Conservation (phyloP, 371 early-diverging fungal genomes). For the Apophysomyces trapeziformis region DNA sequence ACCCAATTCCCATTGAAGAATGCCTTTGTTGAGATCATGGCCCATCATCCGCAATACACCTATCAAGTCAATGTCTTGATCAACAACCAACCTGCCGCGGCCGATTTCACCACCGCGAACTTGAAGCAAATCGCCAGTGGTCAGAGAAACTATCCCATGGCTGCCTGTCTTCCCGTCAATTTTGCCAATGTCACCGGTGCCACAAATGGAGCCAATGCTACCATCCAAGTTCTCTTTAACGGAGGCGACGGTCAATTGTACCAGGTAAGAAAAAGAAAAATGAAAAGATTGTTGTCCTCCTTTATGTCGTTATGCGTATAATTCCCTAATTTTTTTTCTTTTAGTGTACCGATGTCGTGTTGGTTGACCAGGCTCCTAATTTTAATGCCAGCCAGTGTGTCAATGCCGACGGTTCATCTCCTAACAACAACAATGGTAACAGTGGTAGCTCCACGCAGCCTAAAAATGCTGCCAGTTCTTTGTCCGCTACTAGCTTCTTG, state of each 20-base stretch:
- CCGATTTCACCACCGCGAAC: conserved; percentile 32
- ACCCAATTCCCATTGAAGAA: conserved; percentile 50
- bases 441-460: not conserved
- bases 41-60: conserved; percentile 48
- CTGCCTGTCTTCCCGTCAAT: conserved; percentile 50
- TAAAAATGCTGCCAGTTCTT: not conserved
- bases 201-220: conserved; percentile 53
- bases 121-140: conserved; percentile 30
- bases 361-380: conserved; percentile 36
- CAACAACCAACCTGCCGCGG: conserved; percentile 45
- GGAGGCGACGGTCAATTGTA: conserved; percentile 64
- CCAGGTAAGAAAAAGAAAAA: conserved; percentile 37
- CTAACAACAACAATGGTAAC: not conserved
- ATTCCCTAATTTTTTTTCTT: not conserved
- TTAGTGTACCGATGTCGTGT: conserved; percentile 60
- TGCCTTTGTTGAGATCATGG: conserved; percentile 57
- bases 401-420: conserved; percentile 38
- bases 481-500: not conserved
- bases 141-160: conserved; percentile 43
- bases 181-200: conserved; percentile 33
- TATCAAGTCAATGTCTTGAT: conserved; percentile 50
- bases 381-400: conserved; percentile 50
- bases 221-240: conserved; percentile 59
- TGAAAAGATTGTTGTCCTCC: no score
- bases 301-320: not conserved